Base-by-base conservation (phyloP, 106 monocot species). In the Iris macrosiphon region DNA sequence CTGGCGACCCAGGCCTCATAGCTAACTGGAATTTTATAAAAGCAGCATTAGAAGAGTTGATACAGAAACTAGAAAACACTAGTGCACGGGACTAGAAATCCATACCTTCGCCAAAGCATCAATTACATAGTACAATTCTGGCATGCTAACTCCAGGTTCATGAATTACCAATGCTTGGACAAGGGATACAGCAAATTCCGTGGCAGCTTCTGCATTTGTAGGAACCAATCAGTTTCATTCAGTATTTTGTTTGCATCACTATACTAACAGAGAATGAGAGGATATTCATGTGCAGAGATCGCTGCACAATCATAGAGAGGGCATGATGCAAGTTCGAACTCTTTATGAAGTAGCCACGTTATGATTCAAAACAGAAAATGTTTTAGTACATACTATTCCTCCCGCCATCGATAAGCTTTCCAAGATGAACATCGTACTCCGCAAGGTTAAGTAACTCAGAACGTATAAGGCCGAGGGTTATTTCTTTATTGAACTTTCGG, bases 401-500 rank as follows among this genome's bases (percentile, higher is more conserved):
- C 59, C 95, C 95, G 29, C 82, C 95, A 72, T 95, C 96, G 60
- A 96, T 83, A 49, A 90, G 85, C 62, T 96, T 90, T 69, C 86
- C 82, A 60, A 96, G 67, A 73, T 96, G 90, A 46, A 75, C 65
- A 58, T 80, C 80, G 72, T 86, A 96, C 37, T 96, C 96, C 16
- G 84, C 77, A 63, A 96, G 74, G 61, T 96, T 96, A 31, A 96
- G 65, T 52, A 96, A 71, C 28, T 90, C 90, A 32, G 69, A 86
- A 40, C 62, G 79, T 49, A 96, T 83, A 48, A 96, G 77, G 7
- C 83, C 77, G 52, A 96, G 22, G 7, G 75, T 86, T 57, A 90
- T 80, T 17, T 96, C 90, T 60, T 67, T 86, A 52, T 96, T 90
- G 31, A 90, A 96, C 62, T 90, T 96, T 35, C 76, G 66, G 7